Evolutionary conservation across 2,329 filamentous ascomycete genomes (phyloP), one percentile per base, ranked within the genome.

Genomic region (Colletotrichum brevisporum): DNA sequence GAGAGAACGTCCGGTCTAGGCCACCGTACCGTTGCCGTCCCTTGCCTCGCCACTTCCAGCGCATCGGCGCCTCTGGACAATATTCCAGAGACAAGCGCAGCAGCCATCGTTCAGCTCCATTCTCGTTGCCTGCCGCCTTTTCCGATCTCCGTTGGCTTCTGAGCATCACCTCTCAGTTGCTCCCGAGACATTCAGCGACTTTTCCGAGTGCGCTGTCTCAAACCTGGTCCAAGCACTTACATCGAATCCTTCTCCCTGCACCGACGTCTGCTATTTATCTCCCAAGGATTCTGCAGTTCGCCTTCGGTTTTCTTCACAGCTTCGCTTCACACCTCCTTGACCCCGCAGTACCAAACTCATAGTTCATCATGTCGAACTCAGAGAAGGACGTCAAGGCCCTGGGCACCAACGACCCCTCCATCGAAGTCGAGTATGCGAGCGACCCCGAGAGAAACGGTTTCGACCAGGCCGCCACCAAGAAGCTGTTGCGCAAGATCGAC

Each of bases 401-500:
- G 12, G 64, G 50, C 5, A 54, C 48, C 39, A 43, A 59, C 58
- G 64, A 72, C 26, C 64, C 64, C 13, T 72, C 70, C 15, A 66
- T 72, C 50, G 68, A 72, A 56, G 64, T 72, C 50, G 70, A 71
- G 6, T 71, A 72, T 43, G 59, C 53, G 9, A 72, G 63, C 53
- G 68, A 72, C 45, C 68, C 52, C n/a, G 70, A 72, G 31, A 61
- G 68, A 50, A 62, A 68, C 65, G 71, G 74, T 50, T 80, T 76
- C n/a, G 78, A 80, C 67, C 58, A 56, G 43, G 74, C 74, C 27
- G 79, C 79, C 16, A 88, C 83, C n/a, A 87, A 83, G 71, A 81
- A 78, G 63, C 82, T 90, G 0, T 74, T 90, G 45, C 79, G 85
- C 73, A 86, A 86, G 77, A 80, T 88, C 71, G 85, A 90, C 76